Conservation (phyloP, 495 filamentous ascomycete genomes). For the Aspergillus heteromorphus region DNA sequence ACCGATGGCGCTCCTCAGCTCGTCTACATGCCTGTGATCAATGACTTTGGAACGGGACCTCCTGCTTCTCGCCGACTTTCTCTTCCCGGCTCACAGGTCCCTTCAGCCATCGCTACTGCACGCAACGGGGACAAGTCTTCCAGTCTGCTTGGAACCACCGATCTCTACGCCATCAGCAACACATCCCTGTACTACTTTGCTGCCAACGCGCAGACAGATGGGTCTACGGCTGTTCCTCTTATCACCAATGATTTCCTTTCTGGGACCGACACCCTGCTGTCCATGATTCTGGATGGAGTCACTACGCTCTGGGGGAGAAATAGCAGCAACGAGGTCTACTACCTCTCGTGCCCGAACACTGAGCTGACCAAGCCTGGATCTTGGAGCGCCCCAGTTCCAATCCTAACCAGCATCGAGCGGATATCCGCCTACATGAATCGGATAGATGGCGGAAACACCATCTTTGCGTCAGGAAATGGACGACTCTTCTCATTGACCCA, state of each 20-base stretch:
- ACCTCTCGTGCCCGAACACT: neutral
- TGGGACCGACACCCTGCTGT: neutral
- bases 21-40: neutral
- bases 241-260: neutral
- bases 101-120: neutral
- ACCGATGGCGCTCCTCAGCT: neutral
- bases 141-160: neutral
- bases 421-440: constrained; percentile 2
- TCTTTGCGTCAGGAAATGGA: neutral
- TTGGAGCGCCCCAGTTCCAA: constrained; percentile 1
- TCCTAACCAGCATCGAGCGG: neutral
- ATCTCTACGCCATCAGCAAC: neutral
- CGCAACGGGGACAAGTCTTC: neutral
- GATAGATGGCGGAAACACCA: constrained; percentile 2
- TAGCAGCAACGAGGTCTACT: neutral
- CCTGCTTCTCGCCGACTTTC: neutral
- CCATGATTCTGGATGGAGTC: neutral
- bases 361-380: neutral
- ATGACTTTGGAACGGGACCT: neutral
- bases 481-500: neutral
- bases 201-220: neutral
- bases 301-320: neutral
- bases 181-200: neutral
- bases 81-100: neutral
- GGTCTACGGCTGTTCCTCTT: neutral